Percentiles rank a stretch among this genome's conserved stretches.
phyloP scores from a whole-genome alignment of 1,284 basidiomycete species.

The Ganoderma boninense region DNA sequence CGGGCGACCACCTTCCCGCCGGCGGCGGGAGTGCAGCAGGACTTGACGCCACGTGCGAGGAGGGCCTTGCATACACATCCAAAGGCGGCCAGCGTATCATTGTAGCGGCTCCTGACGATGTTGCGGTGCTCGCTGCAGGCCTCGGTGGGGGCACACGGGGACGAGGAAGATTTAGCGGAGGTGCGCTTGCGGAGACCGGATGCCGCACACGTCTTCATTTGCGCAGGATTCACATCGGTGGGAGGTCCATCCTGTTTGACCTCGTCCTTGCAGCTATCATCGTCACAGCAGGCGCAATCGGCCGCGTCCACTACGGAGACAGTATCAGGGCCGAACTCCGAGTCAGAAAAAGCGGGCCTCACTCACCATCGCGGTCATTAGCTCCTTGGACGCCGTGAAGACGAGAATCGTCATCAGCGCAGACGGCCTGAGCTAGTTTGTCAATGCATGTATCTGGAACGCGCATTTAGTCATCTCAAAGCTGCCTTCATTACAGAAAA shows the following conservation, averaged over 20 bases:
- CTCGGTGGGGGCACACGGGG: slow-evolving; percentile 27
- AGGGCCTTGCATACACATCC: slow-evolving; percentile 43
- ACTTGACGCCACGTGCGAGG: slow-evolving; percentile 39
- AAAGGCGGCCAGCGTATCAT: slow-evolving; percentile 41
- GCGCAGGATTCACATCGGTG: neutral
- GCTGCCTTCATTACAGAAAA: neutral
- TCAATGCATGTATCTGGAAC: slow-evolving; percentile 39
- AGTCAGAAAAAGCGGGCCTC: neutral
- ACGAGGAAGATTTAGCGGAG: slow-evolving; percentile 3
- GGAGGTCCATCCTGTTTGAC: neutral
- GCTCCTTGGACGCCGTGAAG: slow-evolving; percentile 27
- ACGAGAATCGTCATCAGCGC: slow-evolving; percentile 41
- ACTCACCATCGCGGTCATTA: slow-evolving; percentile 6
- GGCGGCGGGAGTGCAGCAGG: slow-evolving; percentile 35
- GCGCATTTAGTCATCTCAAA: neutral
- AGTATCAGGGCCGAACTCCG: neutral
- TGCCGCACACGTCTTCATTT: slow-evolving; percentile 10
- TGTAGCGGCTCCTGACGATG: slow-evolving; percentile 39
- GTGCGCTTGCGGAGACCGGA: slow-evolving; percentile 36
- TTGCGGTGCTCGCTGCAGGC: slow-evolving; percentile 42
- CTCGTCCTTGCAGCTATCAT: neutral
- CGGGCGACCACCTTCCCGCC: slow-evolving; percentile 18
- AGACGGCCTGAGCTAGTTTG: slow-evolving; percentile 40
- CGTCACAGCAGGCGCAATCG: slow-evolving; percentile 27
- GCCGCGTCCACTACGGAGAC: neutral